A percentile compares a stretch with the other conserved stretches of the same genome.
These are phyloP conservation scores for Lindgomyces ingoldianus DNA, from an alignment of 495 filamentous ascomycete species.

Conservation along the genomic window DNA sequence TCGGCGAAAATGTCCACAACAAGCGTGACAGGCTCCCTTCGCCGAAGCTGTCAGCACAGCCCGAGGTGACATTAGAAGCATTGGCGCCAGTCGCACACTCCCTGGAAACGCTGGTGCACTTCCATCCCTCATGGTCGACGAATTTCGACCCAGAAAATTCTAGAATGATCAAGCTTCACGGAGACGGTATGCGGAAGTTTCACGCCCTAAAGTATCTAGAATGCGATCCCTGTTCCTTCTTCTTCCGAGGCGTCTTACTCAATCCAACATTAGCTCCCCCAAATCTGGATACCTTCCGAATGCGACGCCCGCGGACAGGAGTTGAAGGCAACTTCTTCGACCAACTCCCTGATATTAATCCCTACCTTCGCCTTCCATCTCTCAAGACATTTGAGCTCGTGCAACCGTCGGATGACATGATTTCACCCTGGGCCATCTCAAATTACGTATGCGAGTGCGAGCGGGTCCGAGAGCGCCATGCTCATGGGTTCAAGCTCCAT, in stretches of 20 bases:
- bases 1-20: slow-evolving; percentile 28
- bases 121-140: not conserved
- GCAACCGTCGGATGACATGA: not conserved
- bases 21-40: not conserved
- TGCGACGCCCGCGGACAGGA: not conserved
- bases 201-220: slow-evolving; percentile 9
- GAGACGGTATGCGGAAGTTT: slow-evolving; percentile 23
- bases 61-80: slow-evolving; percentile 13
- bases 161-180: not conserved
- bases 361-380: slow-evolving; percentile 1
- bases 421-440: not conserved
- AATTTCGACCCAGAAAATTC: not conserved
- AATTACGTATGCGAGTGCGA: slow-evolving; percentile 6
- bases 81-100: slow-evolving; percentile 20
- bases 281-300: slow-evolving; percentile 13
- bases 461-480: slow-evolving; percentile 15
- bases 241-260: slow-evolving; percentile 15
- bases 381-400: slow-evolving; percentile 20
- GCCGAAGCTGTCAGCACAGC: not conserved
- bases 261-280: slow-evolving; percentile 2
- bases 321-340: slow-evolving; percentile 14
- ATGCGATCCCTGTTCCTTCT: slow-evolving; percentile 21
- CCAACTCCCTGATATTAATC: not conserved
- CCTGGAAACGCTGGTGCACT: slow-evolving; percentile 18
- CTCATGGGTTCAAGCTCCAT: slow-evolving; percentile 11